phyloP scores from a whole-genome alignment of 2,329 filamentous ascomycete genomes.

The Arthrobotrys iridis region DNA sequence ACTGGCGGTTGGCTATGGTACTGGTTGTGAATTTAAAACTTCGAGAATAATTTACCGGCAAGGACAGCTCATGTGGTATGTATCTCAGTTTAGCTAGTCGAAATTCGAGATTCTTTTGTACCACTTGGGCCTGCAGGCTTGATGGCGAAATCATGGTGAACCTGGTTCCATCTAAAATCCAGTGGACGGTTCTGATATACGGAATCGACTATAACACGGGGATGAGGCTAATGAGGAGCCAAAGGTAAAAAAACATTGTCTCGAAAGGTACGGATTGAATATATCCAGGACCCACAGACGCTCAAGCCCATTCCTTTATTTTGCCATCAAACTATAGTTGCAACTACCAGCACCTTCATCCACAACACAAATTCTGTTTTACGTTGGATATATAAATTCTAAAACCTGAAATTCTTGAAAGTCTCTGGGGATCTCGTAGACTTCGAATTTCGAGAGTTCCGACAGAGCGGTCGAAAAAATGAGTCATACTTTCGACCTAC shows the following conservation, averaged over 20 bases:
- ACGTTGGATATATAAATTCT: constrained; percentile 8
- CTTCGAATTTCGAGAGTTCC: constrained; percentile 20
- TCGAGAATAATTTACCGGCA: no score
- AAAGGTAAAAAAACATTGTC: neutral
- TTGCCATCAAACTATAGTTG: constrained; percentile 1
- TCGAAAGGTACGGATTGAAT: neutral
- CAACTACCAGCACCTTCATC: neutral
- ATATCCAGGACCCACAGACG: neutral
- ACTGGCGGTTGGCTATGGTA: no score
- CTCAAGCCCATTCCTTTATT: constrained; percentile 11
- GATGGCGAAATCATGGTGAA: neutral
- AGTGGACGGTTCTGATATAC: constrained; percentile 1
- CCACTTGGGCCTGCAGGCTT: neutral
- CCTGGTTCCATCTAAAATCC: neutral
- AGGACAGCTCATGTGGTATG: no score
- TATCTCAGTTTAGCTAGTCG: neutral
- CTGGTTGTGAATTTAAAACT: no score
- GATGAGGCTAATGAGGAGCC: neutral
- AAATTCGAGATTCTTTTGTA: neutral
- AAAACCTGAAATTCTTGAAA: neutral
- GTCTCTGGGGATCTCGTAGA: neutral
- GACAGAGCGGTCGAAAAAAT: constrained; percentile 4
- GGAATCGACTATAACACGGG: neutral
- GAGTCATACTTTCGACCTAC: constrained; percentile 19
- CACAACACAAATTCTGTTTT: neutral